Evolutionary conservation across 2,329 filamentous ascomycete species (phyloP).

Genomic region (Penicillium nordicum): DNA sequence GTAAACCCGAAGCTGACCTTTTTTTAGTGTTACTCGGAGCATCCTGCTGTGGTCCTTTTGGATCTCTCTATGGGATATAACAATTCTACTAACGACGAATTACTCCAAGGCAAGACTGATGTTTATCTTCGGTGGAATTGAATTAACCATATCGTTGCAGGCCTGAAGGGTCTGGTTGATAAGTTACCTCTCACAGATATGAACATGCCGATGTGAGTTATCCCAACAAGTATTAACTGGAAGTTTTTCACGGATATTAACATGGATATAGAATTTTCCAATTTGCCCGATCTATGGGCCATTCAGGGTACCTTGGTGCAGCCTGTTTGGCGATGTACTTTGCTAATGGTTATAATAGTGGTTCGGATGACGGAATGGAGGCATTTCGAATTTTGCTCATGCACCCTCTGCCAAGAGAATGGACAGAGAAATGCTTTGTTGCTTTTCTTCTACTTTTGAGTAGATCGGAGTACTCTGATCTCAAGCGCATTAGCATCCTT

Average conservation of each 20-base stretch:
- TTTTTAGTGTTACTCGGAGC: constrained; percentile 49
- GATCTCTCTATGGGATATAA: constrained; percentile 60
- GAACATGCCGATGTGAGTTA: constrained; percentile 2
- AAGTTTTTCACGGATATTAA: not conserved
- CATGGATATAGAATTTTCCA: not conserved
- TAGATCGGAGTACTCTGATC: constrained; percentile 51
- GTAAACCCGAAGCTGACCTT: not conserved
- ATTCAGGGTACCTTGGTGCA: not conserved
- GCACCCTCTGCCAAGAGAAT: constrained; percentile 54
- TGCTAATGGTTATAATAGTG: not conserved
- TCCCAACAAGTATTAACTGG: not conserved
- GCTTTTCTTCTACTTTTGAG: constrained; percentile 60
- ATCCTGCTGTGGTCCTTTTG: constrained; percentile 63
- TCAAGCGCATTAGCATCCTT: constrained; percentile 38
- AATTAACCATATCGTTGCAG: constrained; percentile 29
- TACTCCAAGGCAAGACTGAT: constrained; percentile 38
- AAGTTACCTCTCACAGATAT: not conserved
- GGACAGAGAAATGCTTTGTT: constrained; percentile 64
- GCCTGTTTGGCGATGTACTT: not conserved
- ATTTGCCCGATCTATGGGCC: not conserved
- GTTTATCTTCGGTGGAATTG: not conserved
- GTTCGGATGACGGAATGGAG: constrained; percentile 20
- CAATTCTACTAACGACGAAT: constrained; percentile 37
- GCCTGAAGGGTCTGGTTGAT: constrained; percentile 55
- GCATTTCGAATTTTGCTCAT: constrained; percentile 61